Conservation (phyloP, 1,139 yeast species). For the Scheffersomyces insectosa region DNA sequence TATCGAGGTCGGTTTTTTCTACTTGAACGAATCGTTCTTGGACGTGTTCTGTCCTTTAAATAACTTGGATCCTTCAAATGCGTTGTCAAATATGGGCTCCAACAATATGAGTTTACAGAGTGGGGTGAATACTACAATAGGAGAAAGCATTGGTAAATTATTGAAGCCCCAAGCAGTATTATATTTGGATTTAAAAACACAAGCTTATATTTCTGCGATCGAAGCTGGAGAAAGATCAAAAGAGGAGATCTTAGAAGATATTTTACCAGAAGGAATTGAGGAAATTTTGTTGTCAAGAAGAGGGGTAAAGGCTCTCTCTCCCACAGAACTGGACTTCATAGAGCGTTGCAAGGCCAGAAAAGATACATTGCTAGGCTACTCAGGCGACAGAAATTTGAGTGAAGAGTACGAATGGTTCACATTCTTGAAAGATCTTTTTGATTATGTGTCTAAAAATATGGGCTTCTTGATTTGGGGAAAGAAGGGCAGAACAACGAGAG, state of each 20-base stretch:
- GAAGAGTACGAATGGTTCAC: conserved; percentile 73
- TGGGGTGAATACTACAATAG: conserved; percentile 37
- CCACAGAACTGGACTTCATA: conserved; percentile 72
- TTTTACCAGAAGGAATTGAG: conserved; percentile 70
- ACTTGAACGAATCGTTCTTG: conserved; percentile 77
- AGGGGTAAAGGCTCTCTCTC: conserved; percentile 47
- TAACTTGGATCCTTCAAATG: conserved; percentile 42
- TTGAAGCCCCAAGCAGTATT: conserved; percentile 79
- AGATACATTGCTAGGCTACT: conserved; percentile 54
- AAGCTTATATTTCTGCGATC: conserved; percentile 87
- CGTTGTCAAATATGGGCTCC: conserved; percentile 40
- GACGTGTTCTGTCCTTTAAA: conserved; percentile 78
- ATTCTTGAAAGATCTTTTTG: conserved; percentile 72
- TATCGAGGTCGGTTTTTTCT: conserved; percentile 83
- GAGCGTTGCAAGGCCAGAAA: conserved; percentile 70
- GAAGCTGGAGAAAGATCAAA: conserved; percentile 70
- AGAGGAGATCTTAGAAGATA: conserved; percentile 69
- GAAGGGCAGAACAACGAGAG: conserved; percentile 38
- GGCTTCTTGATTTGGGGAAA: conserved; percentile 73
- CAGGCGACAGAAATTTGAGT: conserved; percentile 44
- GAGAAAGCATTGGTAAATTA: conserved; percentile 56
- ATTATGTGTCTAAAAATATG: conserved; percentile 74
- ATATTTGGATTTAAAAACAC: conserved; percentile 86
- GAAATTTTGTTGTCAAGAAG: conserved; percentile 51
- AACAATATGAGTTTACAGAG: conserved; percentile 38